Percentiles rank a stretch among this genome's conserved stretches.
Conservation (phyloP, 768 basidiomycete species). For the Antrodiella citrinella region DNA sequence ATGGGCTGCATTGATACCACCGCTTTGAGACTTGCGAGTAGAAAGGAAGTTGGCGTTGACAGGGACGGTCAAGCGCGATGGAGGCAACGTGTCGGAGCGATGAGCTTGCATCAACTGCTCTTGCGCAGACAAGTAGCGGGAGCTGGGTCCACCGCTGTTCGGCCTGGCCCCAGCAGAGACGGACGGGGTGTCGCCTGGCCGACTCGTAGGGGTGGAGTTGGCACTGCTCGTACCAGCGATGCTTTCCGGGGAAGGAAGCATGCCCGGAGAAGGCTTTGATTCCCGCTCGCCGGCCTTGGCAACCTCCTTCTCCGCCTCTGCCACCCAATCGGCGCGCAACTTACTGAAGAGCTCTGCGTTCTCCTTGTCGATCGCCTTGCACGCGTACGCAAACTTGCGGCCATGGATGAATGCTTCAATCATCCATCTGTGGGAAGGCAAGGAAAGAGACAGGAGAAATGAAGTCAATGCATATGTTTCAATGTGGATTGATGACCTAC, state of each 20-base stretch:
- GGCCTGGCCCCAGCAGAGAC: conserved; percentile 20
- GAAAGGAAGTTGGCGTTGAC: conserved; percentile 11
- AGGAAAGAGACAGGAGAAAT: conserved; percentile 25
- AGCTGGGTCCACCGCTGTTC: conserved; percentile 8
- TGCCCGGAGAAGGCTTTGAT: conserved; percentile 36
- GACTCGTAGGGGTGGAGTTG: conserved; percentile 68
- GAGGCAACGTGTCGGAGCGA: conserved; percentile 10
- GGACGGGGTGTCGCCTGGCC: conserved; percentile 48
- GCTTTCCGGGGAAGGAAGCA: conserved; percentile 76
- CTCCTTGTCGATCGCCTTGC: conserved; percentile 19
- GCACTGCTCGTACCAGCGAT: conserved; percentile 60
- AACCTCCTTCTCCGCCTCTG: conserved; percentile 12
- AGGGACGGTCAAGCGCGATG: conserved; percentile 13
- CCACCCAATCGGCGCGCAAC: conserved; percentile 5
- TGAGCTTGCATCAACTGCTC: conserved; percentile 2
- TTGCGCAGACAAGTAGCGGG: conserved; percentile 9
- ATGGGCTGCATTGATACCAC: conserved; percentile 2
- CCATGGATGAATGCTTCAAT: conserved; percentile 67
- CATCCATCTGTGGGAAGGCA: conserved; percentile 49
- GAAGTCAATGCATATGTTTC: conserved; percentile 11
- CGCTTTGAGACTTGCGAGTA: conserved; percentile 9
- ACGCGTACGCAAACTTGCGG: conserved; percentile 38
- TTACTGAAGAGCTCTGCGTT: conserved; percentile 9
- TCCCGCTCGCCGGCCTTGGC: conserved; percentile 10
- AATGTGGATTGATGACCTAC: conserved; percentile 37